Evolutionary conservation across 2,329 filamentous ascomycete genomes (phyloP), one percentile per base, ranked within the genome.

Genomic region (Aspergillus ibericus): DNA sequence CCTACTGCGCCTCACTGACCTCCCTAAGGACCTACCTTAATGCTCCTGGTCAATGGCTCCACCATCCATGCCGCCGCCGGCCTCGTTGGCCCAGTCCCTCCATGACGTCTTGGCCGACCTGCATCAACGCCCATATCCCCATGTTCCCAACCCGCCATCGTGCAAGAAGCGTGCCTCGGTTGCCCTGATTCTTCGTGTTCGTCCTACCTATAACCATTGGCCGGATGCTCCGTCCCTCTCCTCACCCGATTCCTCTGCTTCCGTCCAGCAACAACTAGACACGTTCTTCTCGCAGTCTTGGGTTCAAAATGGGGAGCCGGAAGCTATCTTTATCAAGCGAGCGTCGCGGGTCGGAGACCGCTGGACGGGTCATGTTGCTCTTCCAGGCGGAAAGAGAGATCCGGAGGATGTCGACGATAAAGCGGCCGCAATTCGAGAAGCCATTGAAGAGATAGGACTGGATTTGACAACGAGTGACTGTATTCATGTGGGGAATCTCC

Each of bases 321-420:
- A 90, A 70, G 77, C 87, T n/a, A 78, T 90, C 3, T 89, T 90
- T 71, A 90, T 90, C 71, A 90, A 90, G 69, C 79, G 88, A 47
- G 84, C 88, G 2, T 81, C 86, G 4, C 78, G 88, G 36, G 78
- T 81, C 55, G 86, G 87, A 7, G 88, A 90, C 70, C 79, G 86
- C 58, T 90, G 88, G 88, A 88, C 85, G 1, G 83, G 84, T 3
- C 88, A 90, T 76, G 83, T 89, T 57, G 88, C 88, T 0, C 73
- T 90, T 4, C 88, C 88, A 0, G 88, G 88, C 20, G 88, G 88
- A 1, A 87, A 87, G 67, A 77, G 86, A 62, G 88, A 90, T 63
- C 82, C 85, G 0, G 82, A 84, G 59, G 88, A 90, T 74, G 81
- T 75, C 48, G 81, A 86, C 61, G 88, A 90, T 67, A 76, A 81